Base-by-base conservation (phyloP, 345 rosid genomes). In the Heritiera littoralis region DNA sequence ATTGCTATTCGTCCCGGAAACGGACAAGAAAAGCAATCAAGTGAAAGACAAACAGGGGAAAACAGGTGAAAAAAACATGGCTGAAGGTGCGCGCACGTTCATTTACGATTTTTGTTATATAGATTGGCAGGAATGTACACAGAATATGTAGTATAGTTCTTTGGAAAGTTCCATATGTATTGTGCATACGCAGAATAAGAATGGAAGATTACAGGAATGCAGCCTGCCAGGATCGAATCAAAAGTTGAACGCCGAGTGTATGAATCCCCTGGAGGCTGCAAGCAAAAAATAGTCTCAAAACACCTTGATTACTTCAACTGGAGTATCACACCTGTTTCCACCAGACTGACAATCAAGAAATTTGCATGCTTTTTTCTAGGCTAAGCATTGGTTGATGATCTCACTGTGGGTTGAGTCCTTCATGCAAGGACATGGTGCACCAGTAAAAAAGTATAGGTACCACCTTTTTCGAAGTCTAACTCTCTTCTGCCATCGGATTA, bases 221-320 rank as follows among this genome's bases (percentile, higher is more conserved):
- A 90, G 4, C 93, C 89, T 0, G 90, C 89, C 28, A 89, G 55
- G 5, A 91, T 89, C 35, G 95, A 84, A 80, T 89, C 93, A 72
- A 91, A 91, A 0, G 83, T 76, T 67, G 93, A 89, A 64, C 90
- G 83, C 64, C 95, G 83, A 8, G 90, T 91, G 78, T 66, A 83
- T 61, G 93, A 91, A 81, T 89, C 95, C 0, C 95, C 95, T 3
- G 87, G 83, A 0, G 92, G 93, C 73, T 87, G 92, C 59, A 91
- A 71, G 67, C 95, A 91, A 63, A 88, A 91, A 1, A 79, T 83
- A 0, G 91, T 77, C 80, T 61, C 74, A 48, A 63, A 87, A 83
- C 64, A 85, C 86, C 12, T 83, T 84, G 65, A 89, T 86, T 7
- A 89, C 81, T 75, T 65, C 83, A 64, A 75, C 52, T 0, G 89